Evolutionary conservation across 306 rosid species (phyloP), one percentile per base, ranked within the genome.

Genomic region (Cucurbita maxima): DNA sequence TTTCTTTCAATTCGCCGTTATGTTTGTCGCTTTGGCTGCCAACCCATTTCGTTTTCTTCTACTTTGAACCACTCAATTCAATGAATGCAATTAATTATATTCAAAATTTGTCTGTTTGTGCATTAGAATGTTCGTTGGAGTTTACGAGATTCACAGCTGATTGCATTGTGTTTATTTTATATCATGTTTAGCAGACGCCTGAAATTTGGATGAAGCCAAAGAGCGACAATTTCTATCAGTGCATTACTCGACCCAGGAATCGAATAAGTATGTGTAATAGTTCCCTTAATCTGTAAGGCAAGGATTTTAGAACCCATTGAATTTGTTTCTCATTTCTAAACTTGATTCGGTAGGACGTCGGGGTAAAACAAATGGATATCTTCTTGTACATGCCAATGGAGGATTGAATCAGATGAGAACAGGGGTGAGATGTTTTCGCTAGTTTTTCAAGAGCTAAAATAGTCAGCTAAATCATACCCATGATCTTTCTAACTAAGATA

Each of bases 391-490:
- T 83, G 96, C 99, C 66, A 95, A 95, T 62, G 99, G 99, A 67
- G 99, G 99, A 77, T 81, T 95, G 88, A 95, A 95, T 83, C 99
- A 95, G 82, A 95, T 95, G 99, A 91, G 99, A 89, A 88, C 97
- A 22, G 99, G 99, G 81, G 99, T 95, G 82, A 79, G 86, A 60
- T 48, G 20, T 41, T 51, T 59, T 37, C 16, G n/a, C 36, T 59
- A 7, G 45, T 48, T 50, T 55, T 19, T 40, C 12, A 15, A 15
- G 34, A 30, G 3, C 3, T 30, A 30, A 50, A 37, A 4, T 41
- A 10, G 56, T 68, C 7, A 45, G 73, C 41, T 45, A 30, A 40
- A 15, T 34, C 40, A 19, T 60, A 43, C 38, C 54, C 3, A 50
- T 63, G 72, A 15, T 50, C 40, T 72, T 85, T 76, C 53, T 38